A percentile compares a stretch with the other conserved stretches of the same genome.
Conservation (phyloP, 176 grass and related monocot species). For the Carex littledalei region DNA sequence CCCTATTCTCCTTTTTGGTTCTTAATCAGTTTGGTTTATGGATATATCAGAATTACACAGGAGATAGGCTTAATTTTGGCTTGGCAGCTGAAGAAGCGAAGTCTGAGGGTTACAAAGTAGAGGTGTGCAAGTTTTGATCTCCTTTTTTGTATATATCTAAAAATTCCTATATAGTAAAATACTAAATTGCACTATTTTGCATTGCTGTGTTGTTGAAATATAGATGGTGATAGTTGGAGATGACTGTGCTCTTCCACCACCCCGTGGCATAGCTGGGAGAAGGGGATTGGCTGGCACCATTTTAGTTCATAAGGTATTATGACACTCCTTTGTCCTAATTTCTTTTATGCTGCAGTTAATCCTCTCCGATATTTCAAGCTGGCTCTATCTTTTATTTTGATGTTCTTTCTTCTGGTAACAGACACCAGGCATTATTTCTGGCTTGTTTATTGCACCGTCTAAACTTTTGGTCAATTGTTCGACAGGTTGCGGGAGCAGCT, state of each 20-base stretch:
- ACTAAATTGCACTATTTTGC: not conserved
- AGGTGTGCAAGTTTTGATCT: conserved; percentile 44
- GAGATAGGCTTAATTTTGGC: conserved; percentile 99
- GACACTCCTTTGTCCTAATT: not conserved
- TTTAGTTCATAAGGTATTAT: conserved; percentile 83
- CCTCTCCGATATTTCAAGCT: not conserved
- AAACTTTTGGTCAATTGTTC: not conserved
- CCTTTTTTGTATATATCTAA: not conserved
- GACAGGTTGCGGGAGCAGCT: conserved; percentile 93
- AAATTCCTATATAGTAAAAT: not conserved
- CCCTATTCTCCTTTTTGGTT: not conserved
- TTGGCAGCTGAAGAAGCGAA: conserved; percentile 98
- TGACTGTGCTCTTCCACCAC: conserved; percentile 94
- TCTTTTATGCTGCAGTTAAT: not conserved
- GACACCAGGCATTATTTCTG: not conserved
- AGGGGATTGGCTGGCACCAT: conserved; percentile 96
- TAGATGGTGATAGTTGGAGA: conserved; percentile 99
- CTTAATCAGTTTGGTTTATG: conserved; percentile 25
- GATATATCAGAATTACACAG: conserved; percentile 94
- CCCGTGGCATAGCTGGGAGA: conserved; percentile 88
- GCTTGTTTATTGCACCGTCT: not conserved
- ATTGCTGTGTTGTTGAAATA: conserved; percentile 31
- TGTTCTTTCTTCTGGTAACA: not conserved
- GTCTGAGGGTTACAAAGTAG: conserved; percentile 97
- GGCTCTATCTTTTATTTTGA: not conserved